These are phyloP conservation scores for Colletotrichum sp. DNA, from an alignment of 2,329 filamentous ascomycete genomes.

Conservation along the genomic window DNA sequence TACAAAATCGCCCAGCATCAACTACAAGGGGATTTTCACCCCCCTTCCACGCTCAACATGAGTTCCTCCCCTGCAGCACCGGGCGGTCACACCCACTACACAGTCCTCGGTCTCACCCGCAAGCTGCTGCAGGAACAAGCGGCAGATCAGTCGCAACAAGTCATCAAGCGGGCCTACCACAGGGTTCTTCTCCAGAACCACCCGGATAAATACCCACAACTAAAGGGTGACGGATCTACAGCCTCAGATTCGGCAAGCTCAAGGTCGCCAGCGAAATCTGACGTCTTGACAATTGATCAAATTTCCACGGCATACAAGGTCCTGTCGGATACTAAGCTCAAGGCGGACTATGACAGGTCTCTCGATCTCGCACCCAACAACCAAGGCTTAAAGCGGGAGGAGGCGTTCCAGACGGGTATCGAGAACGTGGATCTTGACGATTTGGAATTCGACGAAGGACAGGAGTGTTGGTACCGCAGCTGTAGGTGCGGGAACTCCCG, in stretches of 20 bases:
- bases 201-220: constrained; percentile 58
- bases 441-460: constrained; percentile 53
- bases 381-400: constrained; percentile 23
- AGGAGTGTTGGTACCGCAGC: constrained; percentile 56
- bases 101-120: constrained; percentile 62
- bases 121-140: constrained; percentile 46
- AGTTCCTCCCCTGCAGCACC: constrained; percentile 6
- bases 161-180: constrained; percentile 68
- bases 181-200: constrained; percentile 69
- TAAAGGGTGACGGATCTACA: neutral
- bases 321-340: constrained; percentile 54
- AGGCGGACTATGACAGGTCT: constrained; percentile 58
- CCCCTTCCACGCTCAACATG: constrained; percentile 5
- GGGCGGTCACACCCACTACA: constrained; percentile 57
- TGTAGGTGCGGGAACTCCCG: constrained; percentile 70
- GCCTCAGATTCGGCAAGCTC: neutral
- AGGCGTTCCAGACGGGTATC: constrained; percentile 60
- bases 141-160: constrained; percentile 42
- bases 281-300: constrained; percentile 62
- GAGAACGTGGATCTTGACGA: constrained; percentile 72
- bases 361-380: constrained; percentile 41
- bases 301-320: constrained; percentile 64
- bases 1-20: neutral
- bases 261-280: constrained; percentile 2
- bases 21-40: constrained; percentile 20